Evolutionary conservation across 768 basidiomycete species (phyloP), one percentile per base, ranked within the genome.

Genomic region (Pluteus cervinus): DNA sequence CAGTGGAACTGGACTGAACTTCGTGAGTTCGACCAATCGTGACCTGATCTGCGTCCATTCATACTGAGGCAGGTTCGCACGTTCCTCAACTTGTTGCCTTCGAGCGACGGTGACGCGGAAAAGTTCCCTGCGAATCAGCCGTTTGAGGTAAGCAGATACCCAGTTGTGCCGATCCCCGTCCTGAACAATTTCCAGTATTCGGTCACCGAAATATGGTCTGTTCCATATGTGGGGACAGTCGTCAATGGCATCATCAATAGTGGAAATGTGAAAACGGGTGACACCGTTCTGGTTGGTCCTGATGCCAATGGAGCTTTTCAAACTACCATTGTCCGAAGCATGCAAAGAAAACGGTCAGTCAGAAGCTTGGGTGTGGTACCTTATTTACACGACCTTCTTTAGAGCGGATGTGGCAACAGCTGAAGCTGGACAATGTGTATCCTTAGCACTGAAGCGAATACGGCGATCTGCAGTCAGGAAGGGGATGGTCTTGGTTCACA

Each of bases 341-440:
- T 99, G 63, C 93, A 98, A 62, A 75, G 93, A 41, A 99, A 97
- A 59, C 65, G 87, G 86, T 84, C 33, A 23, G 69, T 53, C 22
- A 5, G n/a, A 5, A 12, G 28, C 23, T 17, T 33, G 14, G 3
- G 16, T 23, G n/a, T 24, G 17, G 35, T 21, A 24, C 18, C 11
- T 22, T 16, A 12, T 33, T 14, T 33, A n/a, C 21, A 28, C 40
- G n/a, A 7, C 37, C 39, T 14, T 31, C 18, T 17, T 37, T 44
- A 85, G 92, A 23, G 91, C 86, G 15, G 70, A 81, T 37, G 90
- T 99, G 3, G 68, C 69, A 11, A 71, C 73, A 10, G 96, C 89
- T 0, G 93, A 97, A 50, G 96, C 96, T 5, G 96, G 96, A 2
- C 96, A 99, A 62, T 89, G 87, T 34, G 92, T 99, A 14, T 87